Evolutionary conservation across 495 filamentous ascomycete genomes (phyloP).

Genomic region (Neurospora hispaniola): DNA sequence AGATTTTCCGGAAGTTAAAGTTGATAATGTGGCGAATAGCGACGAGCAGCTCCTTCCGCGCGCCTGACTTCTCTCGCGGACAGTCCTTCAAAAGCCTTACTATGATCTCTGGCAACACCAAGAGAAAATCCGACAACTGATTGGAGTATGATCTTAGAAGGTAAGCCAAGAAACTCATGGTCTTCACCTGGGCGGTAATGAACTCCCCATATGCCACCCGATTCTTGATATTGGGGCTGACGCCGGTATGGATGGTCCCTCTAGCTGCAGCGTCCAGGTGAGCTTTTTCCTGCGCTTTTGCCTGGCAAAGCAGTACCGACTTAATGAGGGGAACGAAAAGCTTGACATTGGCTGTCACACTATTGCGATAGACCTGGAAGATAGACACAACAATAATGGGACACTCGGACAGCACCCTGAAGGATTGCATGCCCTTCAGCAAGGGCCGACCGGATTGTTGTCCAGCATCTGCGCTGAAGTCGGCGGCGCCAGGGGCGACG

Average conservation of each 20-base stretch:
- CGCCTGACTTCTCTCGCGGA: slow-evolving; percentile 83
- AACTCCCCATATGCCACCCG: slow-evolving; percentile 93
- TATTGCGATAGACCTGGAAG: slow-evolving; percentile 79
- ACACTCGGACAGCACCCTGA: slow-evolving; percentile 95
- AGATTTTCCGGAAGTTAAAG: slow-evolving; percentile 95
- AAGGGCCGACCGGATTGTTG: slow-evolving; percentile 73
- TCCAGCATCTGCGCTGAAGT: slow-evolving; percentile 53
- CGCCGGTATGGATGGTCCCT: slow-evolving; percentile 77
- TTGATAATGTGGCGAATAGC: slow-evolving; percentile 98
- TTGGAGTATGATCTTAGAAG: slow-evolving; percentile 79
- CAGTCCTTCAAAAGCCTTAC: slow-evolving; percentile 90
- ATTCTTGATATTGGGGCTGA: slow-evolving; percentile 90
- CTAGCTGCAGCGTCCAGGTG: slow-evolving; percentile 70
- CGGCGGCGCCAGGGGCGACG: slow-evolving; percentile 48
- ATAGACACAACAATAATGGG: slow-evolving; percentile 98
- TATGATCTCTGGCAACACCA: slow-evolving; percentile 77
- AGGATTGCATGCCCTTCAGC: slow-evolving; percentile 90
- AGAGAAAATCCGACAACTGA: slow-evolving; percentile 82
- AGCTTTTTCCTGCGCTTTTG: slow-evolving; percentile 85
- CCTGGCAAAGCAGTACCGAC: slow-evolving; percentile 76
- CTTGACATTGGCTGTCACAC: slow-evolving; percentile 77
- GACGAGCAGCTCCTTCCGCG: slow-evolving; percentile 89
- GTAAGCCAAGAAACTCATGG: slow-evolving; percentile 97
- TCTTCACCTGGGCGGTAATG: slow-evolving; percentile 96
- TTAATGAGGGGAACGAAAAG: slow-evolving; percentile 91